Base-by-base conservation (phyloP, 2,329 filamentous ascomycete species). In the Gremmenia infestans region DNA sequence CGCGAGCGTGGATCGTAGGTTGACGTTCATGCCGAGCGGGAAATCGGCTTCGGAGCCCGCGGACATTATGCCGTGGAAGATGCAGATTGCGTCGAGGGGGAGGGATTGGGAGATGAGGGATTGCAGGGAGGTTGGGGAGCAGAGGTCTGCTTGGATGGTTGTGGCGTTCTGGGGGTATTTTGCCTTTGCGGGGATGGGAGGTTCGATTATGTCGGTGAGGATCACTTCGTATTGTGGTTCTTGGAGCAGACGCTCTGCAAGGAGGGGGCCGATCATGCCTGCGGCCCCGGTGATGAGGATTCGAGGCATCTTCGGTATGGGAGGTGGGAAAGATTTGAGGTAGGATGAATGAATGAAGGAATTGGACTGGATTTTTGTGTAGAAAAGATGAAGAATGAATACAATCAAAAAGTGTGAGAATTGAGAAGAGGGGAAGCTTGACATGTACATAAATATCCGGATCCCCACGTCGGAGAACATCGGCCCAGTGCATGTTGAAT, bases 1-100 rank as follows among this genome's bases (percentile, higher is more conserved):
- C 23, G 71, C 66, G 19, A 79, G 74, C 1, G 81, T 81, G 1
- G 78, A 78, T 58, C 85, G 81, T 22, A 84, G 73, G 64, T 85
- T 85, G 52, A 85, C 81, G 50, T 72, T 74, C 56, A 82, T 73
- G 2, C 82, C 55, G 72, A 77, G 64, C 71, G 81, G 66, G 73
- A 83, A 72, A 50, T 85, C 78, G 5, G 78, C 78, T 70, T 86
- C 83, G 14, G 81, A 78, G 9, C 81, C 82, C 15, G 78, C 77
- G 0, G 81, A 85, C 83, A 86, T 86, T 70, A 85, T 81, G 45
- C 83, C 83, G 64, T 86, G 82, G 57, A 86, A 78, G 49, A 84
- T 75, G 67, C 82, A 85, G 46, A 81, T 79, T 75, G 75, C 73
- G 42, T 77, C 70, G n/a, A 77, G 73, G 17, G 58, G 64, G 0